Evolutionary conservation across 1,284 basidiomycete genomes (phyloP), one percentile per base, ranked within the genome.

Genomic region (Phylloporus sp.): DNA sequence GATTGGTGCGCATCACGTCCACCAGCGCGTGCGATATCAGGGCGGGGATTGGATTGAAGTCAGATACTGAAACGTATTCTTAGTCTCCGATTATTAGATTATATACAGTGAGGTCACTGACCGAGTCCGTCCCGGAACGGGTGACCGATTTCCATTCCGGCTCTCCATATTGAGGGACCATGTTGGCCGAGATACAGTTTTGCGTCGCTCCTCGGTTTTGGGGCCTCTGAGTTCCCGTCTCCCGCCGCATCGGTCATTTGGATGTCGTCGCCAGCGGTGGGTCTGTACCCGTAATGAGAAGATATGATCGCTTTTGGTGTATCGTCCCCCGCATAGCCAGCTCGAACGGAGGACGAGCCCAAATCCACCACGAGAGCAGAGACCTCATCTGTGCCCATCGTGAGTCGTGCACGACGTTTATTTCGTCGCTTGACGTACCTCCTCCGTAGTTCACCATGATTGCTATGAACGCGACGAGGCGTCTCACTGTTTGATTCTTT

Each of bases 301-400:
- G 98, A 94, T 64, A 98, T 87, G 65, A 98, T 89, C 31, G 93
- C 91, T 77, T 96, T 95, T 34, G 98, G 98, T 20, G 93, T 89
- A 75, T 99, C 98, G 78, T 99, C 97, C 56, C 98, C 98, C 22
- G 98, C 97, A 77, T 97, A 98, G 54, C 98, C 98, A 28, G 94
- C 95, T 73, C 97, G 91, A 64, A 96, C 82, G 24, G 94, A 92
- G 54, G 93, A 92, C 44, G 93, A 85, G 54, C 98, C 98, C 73
- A 98, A 92, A 80, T 99, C 98, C 60, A 99, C 81, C 44, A 99
- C 98, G 61, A 99, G 82, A 28, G 97, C 98, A 56, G 95, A 94
- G 53, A 99, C 96, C 81, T 96, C 95, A 76, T 96, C 94, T 94
- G 66, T 24, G 46, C 34, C 8, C 6, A 42, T 26, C 18, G 37